Evolutionary conservation across 2,329 filamentous ascomycete genomes (phyloP).

Genomic region (Diaporthe citri): DNA sequence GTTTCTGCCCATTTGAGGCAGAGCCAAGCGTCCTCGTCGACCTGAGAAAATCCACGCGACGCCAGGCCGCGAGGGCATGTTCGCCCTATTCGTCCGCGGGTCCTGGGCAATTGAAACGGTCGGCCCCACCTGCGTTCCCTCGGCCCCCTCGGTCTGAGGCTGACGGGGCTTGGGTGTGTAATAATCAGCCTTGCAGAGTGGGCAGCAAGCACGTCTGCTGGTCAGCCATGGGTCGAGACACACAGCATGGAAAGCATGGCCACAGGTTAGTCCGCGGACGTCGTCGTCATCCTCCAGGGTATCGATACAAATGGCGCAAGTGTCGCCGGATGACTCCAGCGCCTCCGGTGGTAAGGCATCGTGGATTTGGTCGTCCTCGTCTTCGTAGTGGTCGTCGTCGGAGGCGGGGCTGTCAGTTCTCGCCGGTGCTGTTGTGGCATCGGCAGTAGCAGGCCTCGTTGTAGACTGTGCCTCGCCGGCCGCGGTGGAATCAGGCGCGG

Average conservation of each 20-base stretch:
- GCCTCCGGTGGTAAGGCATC: conserved; percentile 85
- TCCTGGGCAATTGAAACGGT: conserved; percentile 45
- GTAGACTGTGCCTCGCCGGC: neutral
- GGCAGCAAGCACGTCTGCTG: conserved; percentile 92
- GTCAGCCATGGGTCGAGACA: conserved; percentile 98
- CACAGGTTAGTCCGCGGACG: conserved; percentile 91
- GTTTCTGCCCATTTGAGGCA: conserved; percentile 29
- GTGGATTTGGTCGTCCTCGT: conserved; percentile 85
- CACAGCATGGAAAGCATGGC: conserved; percentile 97
- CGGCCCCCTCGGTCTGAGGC: conserved; percentile 55
- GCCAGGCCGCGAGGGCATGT: conserved; percentile 58
- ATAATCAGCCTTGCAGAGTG: conserved; percentile 97
- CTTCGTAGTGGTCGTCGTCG: conserved; percentile 68
- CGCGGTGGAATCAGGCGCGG: neutral
- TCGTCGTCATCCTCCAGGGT: conserved; percentile 95
- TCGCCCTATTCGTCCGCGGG: conserved; percentile 56
- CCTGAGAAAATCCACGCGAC: conserved; percentile 56
- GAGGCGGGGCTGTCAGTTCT: conserved; percentile 32
- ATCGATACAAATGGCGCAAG: conserved; percentile 97
- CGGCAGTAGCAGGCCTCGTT: conserved; percentile 41
- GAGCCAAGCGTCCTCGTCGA: conserved; percentile 43
- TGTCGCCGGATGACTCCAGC: conserved; percentile 85
- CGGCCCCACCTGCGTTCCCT: conserved; percentile 50
- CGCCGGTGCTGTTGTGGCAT: conserved; percentile 37
- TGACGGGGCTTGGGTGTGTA: conserved; percentile 92